Percentiles rank a stretch among this genome's conserved stretches.
These are phyloP conservation scores for Diplogelasinospora grovesii DNA, from an alignment of 495 filamentous ascomycete species.

Conservation along the genomic window DNA sequence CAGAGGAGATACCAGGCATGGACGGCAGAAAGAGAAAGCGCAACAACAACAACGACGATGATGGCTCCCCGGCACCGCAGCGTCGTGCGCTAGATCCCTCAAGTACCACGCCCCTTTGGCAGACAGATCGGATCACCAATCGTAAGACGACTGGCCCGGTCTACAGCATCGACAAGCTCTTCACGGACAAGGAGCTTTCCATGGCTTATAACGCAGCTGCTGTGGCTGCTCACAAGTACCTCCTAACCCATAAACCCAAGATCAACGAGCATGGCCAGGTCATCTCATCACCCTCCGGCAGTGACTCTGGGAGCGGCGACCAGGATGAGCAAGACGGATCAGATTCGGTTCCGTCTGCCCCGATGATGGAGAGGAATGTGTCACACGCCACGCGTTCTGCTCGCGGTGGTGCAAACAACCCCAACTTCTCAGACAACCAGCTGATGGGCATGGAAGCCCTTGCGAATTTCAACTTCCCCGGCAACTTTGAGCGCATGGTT, in stretches of 20 bases:
- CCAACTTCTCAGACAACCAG: conserved; percentile 48
- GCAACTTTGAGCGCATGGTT: conserved; percentile 43
- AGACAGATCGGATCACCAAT: conserved; percentile 37
- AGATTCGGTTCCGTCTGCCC: conserved; percentile 47
- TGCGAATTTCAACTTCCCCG: conserved; percentile 56
- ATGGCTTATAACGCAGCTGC: conserved; percentile 67
- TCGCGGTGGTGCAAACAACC: conserved; percentile 45
- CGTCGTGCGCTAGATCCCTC: conserved; percentile 37
- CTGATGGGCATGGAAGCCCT: conserved; percentile 53
- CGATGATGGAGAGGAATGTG: conserved; percentile 63
- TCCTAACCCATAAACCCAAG: conserved; percentile 42
- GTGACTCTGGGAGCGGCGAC: conserved; percentile 45
- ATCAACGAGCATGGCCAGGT: conserved; percentile 41
- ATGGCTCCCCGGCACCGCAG: conserved; percentile 60
- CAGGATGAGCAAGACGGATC: conserved; percentile 36
- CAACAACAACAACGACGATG: conserved; percentile 62
- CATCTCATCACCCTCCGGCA: conserved; percentile 43
- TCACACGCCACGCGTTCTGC: conserved; percentile 72
- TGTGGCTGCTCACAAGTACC: conserved; percentile 53
- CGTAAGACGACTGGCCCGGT: conserved; percentile 42
- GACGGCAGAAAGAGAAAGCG: conserved; percentile 76
- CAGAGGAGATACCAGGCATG: conserved; percentile 65
- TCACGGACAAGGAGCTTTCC: conserved; percentile 86
- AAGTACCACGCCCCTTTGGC: conserved; percentile 52
- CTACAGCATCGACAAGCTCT: conserved; percentile 83